Evolutionary conservation across 148 eudicot genomes (phyloP).

Genomic region (Fagopyrum esculentum): DNA sequence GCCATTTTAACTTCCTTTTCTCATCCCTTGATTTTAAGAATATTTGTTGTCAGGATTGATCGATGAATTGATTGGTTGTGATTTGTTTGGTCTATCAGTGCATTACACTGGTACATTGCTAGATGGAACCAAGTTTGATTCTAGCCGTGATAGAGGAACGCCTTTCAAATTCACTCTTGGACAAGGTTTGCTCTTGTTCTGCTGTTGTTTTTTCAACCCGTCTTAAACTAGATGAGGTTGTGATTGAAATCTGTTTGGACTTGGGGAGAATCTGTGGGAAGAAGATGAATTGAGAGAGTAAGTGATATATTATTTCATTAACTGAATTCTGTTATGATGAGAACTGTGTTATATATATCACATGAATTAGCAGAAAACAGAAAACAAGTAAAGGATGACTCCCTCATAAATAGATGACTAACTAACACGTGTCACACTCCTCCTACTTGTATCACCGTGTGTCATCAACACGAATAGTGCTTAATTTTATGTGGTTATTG

Average conservation of each 20-base stretch:
- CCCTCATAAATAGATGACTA: too few species aligned
- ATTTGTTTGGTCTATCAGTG: slow-evolving; percentile 38
- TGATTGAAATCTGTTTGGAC: too few species aligned
- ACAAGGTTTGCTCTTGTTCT: slow-evolving; percentile 45
- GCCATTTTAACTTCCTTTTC: background rate
- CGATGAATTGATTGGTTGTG: background rate
- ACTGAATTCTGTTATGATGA: too few species aligned
- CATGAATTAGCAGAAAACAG: too few species aligned
- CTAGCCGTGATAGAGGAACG: slow-evolving; percentile 75
- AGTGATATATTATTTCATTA: too few species aligned
- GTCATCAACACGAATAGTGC: background rate
- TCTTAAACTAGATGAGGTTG: too few species aligned
- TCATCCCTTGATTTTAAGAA: background rate
- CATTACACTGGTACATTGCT: slow-evolving; percentile 93
- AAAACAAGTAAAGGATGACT: too few species aligned
- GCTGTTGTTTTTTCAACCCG: background rate
- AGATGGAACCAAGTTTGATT: slow-evolving; percentile 91
- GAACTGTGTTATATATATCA: too few species aligned
- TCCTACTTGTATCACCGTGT: too few species aligned
- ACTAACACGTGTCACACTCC: too few species aligned
- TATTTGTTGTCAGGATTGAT: background rate
- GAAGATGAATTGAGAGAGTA: too few species aligned
- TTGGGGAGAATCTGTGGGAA: too few species aligned
- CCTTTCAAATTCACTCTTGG: slow-evolving; percentile 93
- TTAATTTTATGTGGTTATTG: background rate